Percentiles rank a stretch among this genome's conserved stretches.
These are phyloP conservation scores for Epichloe aotearoae DNA, from an alignment of 2,329 filamentous ascomycete species.

Conservation along the genomic window DNA sequence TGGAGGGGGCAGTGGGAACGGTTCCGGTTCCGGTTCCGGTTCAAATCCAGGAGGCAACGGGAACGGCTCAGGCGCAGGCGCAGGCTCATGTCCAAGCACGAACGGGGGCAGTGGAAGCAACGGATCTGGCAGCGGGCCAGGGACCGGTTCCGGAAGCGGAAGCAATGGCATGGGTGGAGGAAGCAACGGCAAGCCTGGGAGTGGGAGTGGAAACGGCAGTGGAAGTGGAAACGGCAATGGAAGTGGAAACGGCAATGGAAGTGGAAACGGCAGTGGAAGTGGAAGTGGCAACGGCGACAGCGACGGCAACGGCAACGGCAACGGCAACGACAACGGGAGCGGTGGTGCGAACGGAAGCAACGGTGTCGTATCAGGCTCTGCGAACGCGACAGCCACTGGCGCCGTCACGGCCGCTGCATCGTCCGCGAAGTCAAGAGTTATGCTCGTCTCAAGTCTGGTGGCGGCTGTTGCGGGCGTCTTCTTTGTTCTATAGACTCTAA, in stretches of 20 bases:
- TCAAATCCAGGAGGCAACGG: no score
- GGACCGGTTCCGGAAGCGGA: neutral
- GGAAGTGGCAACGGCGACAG: no score
- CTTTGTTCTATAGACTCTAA: neutral
- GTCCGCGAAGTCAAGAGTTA: neutral
- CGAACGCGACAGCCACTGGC: neutral
- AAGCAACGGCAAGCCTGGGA: no score
- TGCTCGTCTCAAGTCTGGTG: neutral
- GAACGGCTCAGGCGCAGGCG: no score
- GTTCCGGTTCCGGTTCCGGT: no score
- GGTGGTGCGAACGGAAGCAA: neutral
- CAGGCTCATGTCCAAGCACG: neutral
- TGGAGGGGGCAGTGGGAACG: no score
- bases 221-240: neutral
- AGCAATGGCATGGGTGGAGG: no score
- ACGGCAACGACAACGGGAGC: neutral
- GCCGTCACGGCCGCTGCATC: neutral
- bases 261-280: neutral
- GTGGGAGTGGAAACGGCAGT: neutral
- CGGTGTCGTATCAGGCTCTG: neutral
- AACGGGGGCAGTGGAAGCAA: neutral
- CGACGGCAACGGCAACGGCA: neutral
- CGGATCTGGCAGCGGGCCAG: neutral
- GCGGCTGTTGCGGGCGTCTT: conserved; percentile 1
- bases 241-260: neutral